phyloP scores from a whole-genome alignment of 352 stramenopile genomes.

The Plasmopara halstedii region DNA sequence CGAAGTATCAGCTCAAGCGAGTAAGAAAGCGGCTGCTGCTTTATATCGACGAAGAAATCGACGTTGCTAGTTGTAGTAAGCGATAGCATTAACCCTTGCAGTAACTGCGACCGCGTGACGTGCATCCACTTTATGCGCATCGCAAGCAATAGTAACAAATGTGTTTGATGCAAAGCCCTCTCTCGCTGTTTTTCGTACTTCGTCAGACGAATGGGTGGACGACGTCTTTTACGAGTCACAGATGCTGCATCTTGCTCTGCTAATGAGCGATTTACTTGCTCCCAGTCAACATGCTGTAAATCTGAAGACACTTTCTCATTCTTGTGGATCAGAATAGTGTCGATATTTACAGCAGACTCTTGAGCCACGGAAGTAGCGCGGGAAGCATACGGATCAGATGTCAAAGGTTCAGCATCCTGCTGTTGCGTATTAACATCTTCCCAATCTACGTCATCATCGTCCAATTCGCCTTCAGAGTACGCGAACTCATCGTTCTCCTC shows the following conservation, averaged over 20 bases:
- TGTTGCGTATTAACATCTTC: constrained; percentile 38
- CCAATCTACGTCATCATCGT: constrained; percentile 50
- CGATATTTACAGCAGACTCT: constrained; percentile 4
- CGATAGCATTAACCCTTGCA: constrained; percentile 56
- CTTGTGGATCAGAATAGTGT: constrained; percentile 3
- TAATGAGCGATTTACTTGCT: constrained; percentile 53
- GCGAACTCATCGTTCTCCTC: constrained; percentile 38
- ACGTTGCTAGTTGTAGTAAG: constrained; percentile 30
- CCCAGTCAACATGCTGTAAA: constrained; percentile 55
- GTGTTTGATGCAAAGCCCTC: constrained; percentile 53
- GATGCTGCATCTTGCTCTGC: constrained; percentile 11
- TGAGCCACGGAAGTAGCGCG: constrained; percentile 8
- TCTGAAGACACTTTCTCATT: constrained; percentile 11
- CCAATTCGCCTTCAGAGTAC: constrained; percentile 39
- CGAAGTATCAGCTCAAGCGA: constrained; percentile 55
- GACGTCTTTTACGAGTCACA: constrained; percentile 27
- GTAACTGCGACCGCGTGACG: constrained; percentile 31
- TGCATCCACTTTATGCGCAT: constrained; percentile 38
- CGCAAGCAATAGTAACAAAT: constrained; percentile 58
- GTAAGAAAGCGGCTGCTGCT: constrained; percentile 34
- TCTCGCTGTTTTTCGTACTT: constrained; percentile 58
- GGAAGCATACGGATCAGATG: background rate
- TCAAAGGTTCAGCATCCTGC: background rate
- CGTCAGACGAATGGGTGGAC: constrained; percentile 37
- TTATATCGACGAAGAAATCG: constrained; percentile 39